Percentiles rank a stretch among this genome's conserved stretches.
Evolutionary conservation across 441 rosid genomes (phyloP).

Genomic region (Syzygium malaccense): DNA sequence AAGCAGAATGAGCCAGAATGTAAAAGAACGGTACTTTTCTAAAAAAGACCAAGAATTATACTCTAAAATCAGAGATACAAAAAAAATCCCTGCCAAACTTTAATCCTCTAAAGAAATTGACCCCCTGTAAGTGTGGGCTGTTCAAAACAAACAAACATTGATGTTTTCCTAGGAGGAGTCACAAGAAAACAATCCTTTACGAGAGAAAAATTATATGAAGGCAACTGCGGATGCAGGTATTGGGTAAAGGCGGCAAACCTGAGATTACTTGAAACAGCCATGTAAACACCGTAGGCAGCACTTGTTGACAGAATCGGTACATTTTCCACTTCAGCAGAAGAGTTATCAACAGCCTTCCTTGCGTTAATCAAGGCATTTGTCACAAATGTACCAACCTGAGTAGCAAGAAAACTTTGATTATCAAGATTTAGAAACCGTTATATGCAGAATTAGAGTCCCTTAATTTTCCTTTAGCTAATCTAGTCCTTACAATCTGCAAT

Average conservation of each 20-base stretch:
- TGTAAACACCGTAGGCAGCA: conserved; percentile 75
- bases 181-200: neutral
- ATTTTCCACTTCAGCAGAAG: conserved; percentile 62
- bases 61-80: neutral
- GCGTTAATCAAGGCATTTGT: conserved; percentile 75
- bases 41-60: neutral
- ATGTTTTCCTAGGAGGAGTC: neutral
- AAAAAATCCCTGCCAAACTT: neutral
- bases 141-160: neutral
- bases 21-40: neutral
- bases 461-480: neutral
- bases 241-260: conserved; percentile 32
- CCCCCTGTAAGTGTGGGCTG: neutral
- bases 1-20: neutral
- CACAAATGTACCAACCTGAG: conserved; percentile 75
- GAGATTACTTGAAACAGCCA: conserved; percentile 91
- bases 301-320: conserved; percentile 84
- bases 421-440: neutral
- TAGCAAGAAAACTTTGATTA: neutral
- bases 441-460: neutral
- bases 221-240: neutral
- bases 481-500: neutral
- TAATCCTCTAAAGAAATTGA: neutral
- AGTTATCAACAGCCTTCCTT: conserved; percentile 51
- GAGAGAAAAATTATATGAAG: neutral